Percentiles rank a stretch among this genome's conserved stretches.
Evolutionary conservation across 345 rosid species (phyloP).

Genomic region (Lagerstroemia speciosa): DNA sequence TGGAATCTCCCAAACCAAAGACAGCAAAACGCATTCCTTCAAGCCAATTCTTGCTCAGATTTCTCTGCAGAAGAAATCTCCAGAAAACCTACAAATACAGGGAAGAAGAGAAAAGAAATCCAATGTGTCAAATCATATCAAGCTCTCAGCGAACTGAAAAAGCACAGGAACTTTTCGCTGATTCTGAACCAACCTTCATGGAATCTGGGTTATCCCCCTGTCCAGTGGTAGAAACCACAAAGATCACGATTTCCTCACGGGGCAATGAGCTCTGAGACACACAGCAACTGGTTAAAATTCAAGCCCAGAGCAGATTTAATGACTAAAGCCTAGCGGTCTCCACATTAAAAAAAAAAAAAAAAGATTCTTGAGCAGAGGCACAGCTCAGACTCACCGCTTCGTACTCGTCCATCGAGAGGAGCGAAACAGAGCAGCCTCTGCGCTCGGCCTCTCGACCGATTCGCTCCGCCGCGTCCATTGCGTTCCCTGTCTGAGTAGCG

Average conservation of each 20-base stretch:
- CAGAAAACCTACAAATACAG: constrained; percentile 53
- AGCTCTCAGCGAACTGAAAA: neutral
- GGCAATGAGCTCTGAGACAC: constrained; percentile 52
- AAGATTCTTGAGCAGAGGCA: neutral
- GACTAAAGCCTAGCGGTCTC: neutral
- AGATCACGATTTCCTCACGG: constrained; percentile 45
- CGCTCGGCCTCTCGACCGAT: constrained; percentile 73
- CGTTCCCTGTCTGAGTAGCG: constrained; percentile 82
- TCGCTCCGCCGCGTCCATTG: constrained; percentile 80
- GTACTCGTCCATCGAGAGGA: constrained; percentile 52
- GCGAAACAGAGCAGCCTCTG: constrained; percentile 42
- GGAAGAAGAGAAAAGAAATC: constrained; percentile 8
- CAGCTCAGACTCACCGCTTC: constrained; percentile 38
- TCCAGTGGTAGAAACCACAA: constrained; percentile 90
- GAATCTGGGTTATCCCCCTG: constrained; percentile 95
- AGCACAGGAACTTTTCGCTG: neutral
- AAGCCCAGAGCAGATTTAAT: neutral
- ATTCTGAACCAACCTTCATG: constrained; percentile 43
- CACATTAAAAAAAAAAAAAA: neutral
- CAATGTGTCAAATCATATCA: constrained; percentile 6
- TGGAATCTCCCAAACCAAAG: constrained; percentile 88
- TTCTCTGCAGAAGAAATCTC: constrained; percentile 73
- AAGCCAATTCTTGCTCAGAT: constrained; percentile 53
- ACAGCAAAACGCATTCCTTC: constrained; percentile 61
- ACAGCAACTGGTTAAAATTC: neutral